Percentiles rank a stretch among this genome's conserved stretches.
Evolutionary conservation across 345 rosid species (phyloP).

Genomic region (Citrus cavaleriei): DNA sequence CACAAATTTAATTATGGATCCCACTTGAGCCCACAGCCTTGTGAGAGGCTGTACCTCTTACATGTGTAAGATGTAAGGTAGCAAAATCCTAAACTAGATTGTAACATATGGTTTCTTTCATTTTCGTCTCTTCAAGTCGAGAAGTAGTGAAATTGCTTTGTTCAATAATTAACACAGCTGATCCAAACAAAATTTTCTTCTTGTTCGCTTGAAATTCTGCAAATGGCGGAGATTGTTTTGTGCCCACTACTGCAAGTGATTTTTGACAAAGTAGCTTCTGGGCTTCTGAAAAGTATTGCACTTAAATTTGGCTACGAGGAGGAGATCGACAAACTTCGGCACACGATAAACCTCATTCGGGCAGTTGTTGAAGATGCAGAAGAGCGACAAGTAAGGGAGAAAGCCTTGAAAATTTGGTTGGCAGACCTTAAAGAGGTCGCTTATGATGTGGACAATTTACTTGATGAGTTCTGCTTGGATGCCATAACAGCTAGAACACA

Average conservation of each 20-base stretch:
- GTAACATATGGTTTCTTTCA: no score
- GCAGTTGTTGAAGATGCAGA: conserved; percentile 23
- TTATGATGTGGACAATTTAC: conserved; percentile 1
- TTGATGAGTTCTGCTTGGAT: neutral
- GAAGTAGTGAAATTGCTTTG: neutral
- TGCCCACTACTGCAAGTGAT: conserved; percentile 10
- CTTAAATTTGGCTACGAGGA: conserved; percentile 1
- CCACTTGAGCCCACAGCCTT: no score
- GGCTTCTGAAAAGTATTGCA: neutral
- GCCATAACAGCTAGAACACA: neutral
- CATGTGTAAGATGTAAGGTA: no score
- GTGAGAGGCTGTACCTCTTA: no score
- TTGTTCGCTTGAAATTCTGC: neutral
- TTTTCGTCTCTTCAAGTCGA: neutral
- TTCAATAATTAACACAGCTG: neutral
- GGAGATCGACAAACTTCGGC: conserved; percentile 1
- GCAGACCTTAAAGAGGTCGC: conserved; percentile 6
- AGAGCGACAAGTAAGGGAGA: conserved; percentile 4
- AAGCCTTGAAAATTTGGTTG: conserved; percentile 11
- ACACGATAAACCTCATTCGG: neutral
- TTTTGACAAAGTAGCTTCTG: conserved; percentile 14
- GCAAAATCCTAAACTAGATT: no score
- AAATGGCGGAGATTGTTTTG: conserved; percentile 3
- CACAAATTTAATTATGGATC: no score
- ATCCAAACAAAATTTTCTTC: neutral